These are phyloP conservation scores for Fusarium abutilonis DNA, from an alignment of 2,329 filamentous ascomycete genomes.

Conservation along the genomic window DNA sequence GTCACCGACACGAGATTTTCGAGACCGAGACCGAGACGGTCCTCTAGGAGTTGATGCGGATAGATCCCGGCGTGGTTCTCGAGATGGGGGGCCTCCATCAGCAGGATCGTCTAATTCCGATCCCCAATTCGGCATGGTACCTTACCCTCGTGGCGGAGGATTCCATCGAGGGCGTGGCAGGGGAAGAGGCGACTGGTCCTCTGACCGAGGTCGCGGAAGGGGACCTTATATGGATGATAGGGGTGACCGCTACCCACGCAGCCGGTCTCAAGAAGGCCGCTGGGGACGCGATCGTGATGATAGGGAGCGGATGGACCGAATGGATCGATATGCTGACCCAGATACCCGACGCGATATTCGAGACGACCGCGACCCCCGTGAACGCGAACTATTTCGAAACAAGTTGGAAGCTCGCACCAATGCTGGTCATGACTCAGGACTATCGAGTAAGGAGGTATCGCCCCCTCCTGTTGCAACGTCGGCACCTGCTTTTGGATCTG, in stretches of 20 bases:
- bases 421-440: constrained; percentile 58
- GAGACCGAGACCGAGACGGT: constrained; percentile 66
- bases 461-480: constrained; percentile 67
- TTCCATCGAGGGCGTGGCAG: constrained; percentile 65
- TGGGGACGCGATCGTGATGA: constrained; percentile 67
- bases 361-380: constrained; percentile 59
- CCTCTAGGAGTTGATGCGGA: constrained; percentile 73
- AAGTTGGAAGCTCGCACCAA: constrained; percentile 62
- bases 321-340: constrained; percentile 55
- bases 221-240: constrained; percentile 68
- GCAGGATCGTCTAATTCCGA: constrained; percentile 78
- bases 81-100: constrained; percentile 75
- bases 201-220: constrained; percentile 64
- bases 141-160: constrained; percentile 65
- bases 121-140: constrained; percentile 63
- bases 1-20: constrained; percentile 74
- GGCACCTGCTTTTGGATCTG: constrained; percentile 66
- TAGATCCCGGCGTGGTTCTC: constrained; percentile 72
- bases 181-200: constrained; percentile 55
- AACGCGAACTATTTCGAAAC: constrained; percentile 59
- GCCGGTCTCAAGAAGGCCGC: constrained; percentile 72
- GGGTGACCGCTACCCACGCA: constrained; percentile 69
- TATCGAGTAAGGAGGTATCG: constrained; percentile 62
- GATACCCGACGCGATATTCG: constrained; percentile 57
- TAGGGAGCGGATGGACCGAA: constrained; percentile 58